phyloP scores from a whole-genome alignment of 345 rosid genomes.

The Rhodamnia rubescens region DNA sequence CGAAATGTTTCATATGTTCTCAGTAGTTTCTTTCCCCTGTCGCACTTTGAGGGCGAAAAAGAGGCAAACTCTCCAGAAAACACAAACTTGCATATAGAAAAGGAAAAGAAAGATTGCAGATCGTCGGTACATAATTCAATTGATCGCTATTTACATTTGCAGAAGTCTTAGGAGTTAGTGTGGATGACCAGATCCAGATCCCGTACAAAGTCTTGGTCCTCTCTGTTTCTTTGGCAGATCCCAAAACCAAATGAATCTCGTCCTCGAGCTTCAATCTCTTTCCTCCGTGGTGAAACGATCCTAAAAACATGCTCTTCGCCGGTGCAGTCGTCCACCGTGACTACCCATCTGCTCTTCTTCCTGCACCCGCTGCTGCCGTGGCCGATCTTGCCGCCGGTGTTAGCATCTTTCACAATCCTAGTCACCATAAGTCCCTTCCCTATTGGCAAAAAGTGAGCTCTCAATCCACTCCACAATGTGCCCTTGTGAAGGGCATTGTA shows the following conservation, averaged over 20 bases:
- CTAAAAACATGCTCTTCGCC: constrained; percentile 55
- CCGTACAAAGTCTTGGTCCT: background rate
- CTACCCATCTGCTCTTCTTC: constrained; percentile 38
- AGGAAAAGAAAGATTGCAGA: background rate
- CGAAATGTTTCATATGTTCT: background rate
- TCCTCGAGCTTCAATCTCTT: constrained; percentile 4
- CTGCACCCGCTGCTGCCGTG: background rate
- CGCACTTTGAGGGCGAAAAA: background rate
- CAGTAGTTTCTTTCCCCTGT: background rate
- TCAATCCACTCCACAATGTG: constrained; percentile 8
- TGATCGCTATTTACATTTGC: background rate
- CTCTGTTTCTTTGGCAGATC: background rate
- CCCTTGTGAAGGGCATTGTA: constrained; percentile 29
- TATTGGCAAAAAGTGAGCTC: constrained; percentile 33
- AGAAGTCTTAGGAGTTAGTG: background rate
- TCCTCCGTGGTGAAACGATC: constrained; percentile 7
- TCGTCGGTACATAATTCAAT: background rate
- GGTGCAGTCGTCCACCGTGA: constrained; percentile 24
- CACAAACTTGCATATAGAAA: background rate
- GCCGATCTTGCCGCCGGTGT: background rate
- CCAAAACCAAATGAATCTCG: background rate
- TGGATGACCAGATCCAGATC: background rate
- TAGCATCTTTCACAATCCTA: background rate
- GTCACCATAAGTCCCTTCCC: constrained; percentile 36
- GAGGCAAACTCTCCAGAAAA: background rate